Percentiles rank a stretch among this genome's conserved stretches.
Evolutionary conservation across 148 eudicot species (phyloP).

Genomic region (Rhododendron ferrugineum): DNA sequence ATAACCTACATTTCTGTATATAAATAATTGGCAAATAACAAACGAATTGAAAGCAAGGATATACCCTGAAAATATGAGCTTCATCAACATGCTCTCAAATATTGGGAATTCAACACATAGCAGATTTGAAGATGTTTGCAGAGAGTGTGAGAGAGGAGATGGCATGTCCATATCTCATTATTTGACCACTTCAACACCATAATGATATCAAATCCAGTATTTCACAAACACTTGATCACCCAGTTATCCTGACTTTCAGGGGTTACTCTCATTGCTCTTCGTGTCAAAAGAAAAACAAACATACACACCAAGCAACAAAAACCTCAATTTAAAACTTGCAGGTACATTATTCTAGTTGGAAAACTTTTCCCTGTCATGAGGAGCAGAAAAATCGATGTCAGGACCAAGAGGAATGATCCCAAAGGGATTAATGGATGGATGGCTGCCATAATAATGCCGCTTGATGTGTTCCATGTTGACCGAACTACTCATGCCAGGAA

Average conservation of each 20-base stretch:
- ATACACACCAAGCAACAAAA: not conserved
- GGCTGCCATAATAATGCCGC: constrained; percentile 79
- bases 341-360: constrained; percentile 17
- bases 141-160: not conserved
- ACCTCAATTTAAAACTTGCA: not conserved
- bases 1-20: not conserved
- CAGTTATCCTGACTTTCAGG: not conserved
- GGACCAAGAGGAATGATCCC: constrained; percentile 81
- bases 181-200: not conserved
- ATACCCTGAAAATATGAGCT: not conserved
- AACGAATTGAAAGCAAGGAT: no score
- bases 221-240: not conserved
- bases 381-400: constrained; percentile 60
- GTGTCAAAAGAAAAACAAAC: not conserved
- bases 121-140: not conserved
- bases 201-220: not conserved
- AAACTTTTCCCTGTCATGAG: constrained; percentile 57
- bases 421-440: constrained; percentile 61
- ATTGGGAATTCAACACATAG: not conserved
- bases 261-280: not conserved
- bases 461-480: constrained; percentile 84
- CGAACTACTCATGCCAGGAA: constrained; percentile 68
- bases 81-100: not conserved
- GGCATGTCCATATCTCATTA: not conserved
- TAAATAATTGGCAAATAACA: no score